Percentiles rank a stretch among this genome's conserved stretches.
Evolutionary conservation across 2,329 filamentous ascomycete species (phyloP).

Genomic region (Decorospora gaudefroyi): DNA sequence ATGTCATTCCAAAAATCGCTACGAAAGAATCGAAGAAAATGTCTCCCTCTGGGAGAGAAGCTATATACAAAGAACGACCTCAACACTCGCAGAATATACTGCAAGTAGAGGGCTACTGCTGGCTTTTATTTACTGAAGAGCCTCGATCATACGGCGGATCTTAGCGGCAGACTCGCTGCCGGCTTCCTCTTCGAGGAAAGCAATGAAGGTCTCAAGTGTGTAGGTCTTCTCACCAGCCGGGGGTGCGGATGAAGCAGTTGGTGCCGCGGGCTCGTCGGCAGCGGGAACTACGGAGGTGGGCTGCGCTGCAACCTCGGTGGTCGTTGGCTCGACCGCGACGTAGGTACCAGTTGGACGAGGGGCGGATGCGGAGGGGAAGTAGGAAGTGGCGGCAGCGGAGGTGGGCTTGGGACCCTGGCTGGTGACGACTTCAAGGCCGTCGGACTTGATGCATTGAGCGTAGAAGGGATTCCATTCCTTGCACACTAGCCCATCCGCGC

Average conservation of each 20-base stretch:
- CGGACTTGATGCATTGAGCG: constrained; percentile 49
- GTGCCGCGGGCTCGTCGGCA: constrained; percentile 10
- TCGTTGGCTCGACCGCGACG: neutral
- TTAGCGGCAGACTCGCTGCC: constrained; percentile 17
- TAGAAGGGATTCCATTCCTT: constrained; percentile 52
- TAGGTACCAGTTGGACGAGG: neutral
- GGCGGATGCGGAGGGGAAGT: neutral
- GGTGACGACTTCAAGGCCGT: constrained; percentile 15
- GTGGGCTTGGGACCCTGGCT: constrained; percentile 15
- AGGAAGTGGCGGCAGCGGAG: constrained; percentile 7
- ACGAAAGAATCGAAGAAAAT: neutral
- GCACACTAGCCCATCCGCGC: constrained; percentile 49
- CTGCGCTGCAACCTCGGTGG: no score
- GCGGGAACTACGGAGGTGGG: constrained; percentile 11
- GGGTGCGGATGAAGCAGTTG: constrained; percentile 6
- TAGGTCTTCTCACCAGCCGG: constrained; percentile 22
- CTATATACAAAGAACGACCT: constrained; percentile 8
- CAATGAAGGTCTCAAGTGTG: constrained; percentile 25
- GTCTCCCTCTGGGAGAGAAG: constrained; percentile 11
- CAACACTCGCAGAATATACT: neutral
- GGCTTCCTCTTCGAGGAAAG: constrained; percentile 20
- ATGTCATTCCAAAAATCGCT: no score
- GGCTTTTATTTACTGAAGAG: constrained; percentile 9
- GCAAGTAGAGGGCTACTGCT: neutral
- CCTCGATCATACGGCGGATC: constrained; percentile 24